Conservation (phyloP, 306 rosid genomes). For the Prunus kanzakura region DNA sequence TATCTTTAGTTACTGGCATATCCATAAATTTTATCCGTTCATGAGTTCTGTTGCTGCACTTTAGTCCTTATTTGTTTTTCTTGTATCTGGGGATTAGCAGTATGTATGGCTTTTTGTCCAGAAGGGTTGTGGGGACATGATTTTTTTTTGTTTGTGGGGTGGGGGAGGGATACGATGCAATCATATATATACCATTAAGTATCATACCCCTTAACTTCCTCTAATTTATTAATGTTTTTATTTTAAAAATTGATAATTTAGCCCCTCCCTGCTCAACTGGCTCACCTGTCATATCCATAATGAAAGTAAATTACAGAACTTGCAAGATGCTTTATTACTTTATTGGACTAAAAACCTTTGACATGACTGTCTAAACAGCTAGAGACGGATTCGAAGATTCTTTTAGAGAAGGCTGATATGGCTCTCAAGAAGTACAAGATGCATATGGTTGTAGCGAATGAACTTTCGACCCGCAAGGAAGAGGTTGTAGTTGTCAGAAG, state of each 20-base stretch:
- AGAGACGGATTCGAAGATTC: conserved; percentile 88
- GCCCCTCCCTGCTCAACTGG: no score
- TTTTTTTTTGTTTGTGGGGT: neutral
- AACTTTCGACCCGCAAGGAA: conserved; percentile 80
- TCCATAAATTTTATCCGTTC: neutral
- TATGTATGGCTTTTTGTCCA: neutral
- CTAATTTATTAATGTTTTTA: neutral
- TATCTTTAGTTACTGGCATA: neutral
- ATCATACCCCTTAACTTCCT: neutral
- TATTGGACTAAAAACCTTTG: conserved; percentile 2
- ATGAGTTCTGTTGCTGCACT: neutral
- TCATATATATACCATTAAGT: neutral
- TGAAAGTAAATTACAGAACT: neutral
- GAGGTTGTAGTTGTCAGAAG: conserved; percentile 70
- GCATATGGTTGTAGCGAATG: conserved; percentile 92
- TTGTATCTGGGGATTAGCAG: neutral
- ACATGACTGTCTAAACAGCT: conserved; percentile 44
- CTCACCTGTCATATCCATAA: no score
- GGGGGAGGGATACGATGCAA: neutral
- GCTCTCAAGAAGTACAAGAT: conserved; percentile 84
- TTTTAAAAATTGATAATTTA: no score
- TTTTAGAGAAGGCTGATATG: conserved; percentile 62
- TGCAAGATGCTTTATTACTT: neutral
- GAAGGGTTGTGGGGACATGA: neutral
- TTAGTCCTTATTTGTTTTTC: neutral